Evolutionary conservation across 2,329 filamentous ascomycete genomes (phyloP).

Genomic region (Cercospora berteroae): DNA sequence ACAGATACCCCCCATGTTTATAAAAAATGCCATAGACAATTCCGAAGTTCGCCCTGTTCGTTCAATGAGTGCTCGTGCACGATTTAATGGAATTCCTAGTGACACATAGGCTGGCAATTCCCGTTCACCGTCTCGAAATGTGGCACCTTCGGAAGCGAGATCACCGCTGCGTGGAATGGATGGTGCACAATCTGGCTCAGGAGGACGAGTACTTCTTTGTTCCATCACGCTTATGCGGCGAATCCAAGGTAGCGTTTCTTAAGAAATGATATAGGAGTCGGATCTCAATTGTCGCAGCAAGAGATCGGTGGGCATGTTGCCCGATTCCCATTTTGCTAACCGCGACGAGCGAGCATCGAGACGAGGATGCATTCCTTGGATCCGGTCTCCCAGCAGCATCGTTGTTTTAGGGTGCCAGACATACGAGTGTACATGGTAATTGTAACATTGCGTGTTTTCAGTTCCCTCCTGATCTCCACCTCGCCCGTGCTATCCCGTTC

Average conservation of each 20-base stretch:
- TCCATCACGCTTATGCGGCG: not conserved
- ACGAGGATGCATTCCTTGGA: not conserved
- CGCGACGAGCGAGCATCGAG: not conserved
- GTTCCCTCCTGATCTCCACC: not conserved
- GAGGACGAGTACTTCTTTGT: not conserved
- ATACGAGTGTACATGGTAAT: not conserved
- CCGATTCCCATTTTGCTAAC: not conserved
- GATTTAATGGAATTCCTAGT: conserved; percentile 1
- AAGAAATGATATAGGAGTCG: not conserved
- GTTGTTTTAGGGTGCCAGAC: not conserved
- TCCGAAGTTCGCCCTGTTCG: conserved; percentile 9
- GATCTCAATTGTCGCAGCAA: not conserved
- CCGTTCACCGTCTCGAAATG: not conserved
- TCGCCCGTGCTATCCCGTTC: not conserved
- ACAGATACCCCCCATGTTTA: conserved; percentile 20
- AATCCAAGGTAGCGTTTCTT: not conserved
- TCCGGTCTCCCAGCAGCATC: not conserved
- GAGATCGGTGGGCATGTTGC: not conserved
- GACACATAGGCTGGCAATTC: not conserved
- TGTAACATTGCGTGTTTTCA: not conserved
- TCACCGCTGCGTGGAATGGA: not conserved
- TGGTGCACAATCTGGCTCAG: not conserved
- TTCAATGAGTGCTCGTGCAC: conserved; percentile 5
- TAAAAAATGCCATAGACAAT: conserved; percentile 14
- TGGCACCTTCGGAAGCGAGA: not conserved